Evolutionary conservation across 176 grass and related monocot genomes (phyloP).

Genomic region (Otatea glauca): DNA sequence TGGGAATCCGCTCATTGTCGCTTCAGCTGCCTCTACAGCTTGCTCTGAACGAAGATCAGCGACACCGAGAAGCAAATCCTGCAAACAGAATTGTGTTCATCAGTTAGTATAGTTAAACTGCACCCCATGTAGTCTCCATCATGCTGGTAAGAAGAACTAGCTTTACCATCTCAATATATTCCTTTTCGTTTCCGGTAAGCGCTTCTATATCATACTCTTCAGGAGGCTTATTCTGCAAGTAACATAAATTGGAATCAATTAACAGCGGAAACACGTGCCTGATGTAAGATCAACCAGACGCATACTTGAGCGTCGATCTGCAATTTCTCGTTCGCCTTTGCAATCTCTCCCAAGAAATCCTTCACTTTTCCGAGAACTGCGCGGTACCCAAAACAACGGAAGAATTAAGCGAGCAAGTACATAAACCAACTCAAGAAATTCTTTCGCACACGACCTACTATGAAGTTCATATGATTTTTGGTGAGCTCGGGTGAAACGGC

Average conservation of each 20-base stretch:
- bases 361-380: constrained; percentile 83
- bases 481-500: not conserved
- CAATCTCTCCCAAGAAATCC: constrained; percentile 81
- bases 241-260: constrained; percentile 20
- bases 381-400: constrained; percentile 33
- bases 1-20: constrained; percentile 50
- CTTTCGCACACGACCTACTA: not conserved
- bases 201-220: constrained; percentile 79
- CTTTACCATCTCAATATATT: constrained; percentile 95
- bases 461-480: constrained; percentile 18
- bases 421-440: not conserved
- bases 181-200: constrained; percentile 72
- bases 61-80: constrained; percentile 91
- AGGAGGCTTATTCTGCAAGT: constrained; percentile 65
- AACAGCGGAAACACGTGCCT: not conserved
- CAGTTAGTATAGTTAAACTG: constrained; percentile 9
- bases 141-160: constrained; percentile 14
- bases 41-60: constrained; percentile 72
- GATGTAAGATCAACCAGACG: constrained; percentile 14
- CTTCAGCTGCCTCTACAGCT: constrained; percentile 82
- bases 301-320: constrained; percentile 64
- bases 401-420: not conserved
- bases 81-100: constrained; percentile 27
- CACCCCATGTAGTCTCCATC: not conserved
- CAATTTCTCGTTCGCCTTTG: constrained; percentile 80